Evolutionary conservation across 2,329 filamentous ascomycete species (phyloP), one percentile per base, ranked within the genome.

Genomic region (Beauveria pseudobassiana): DNA sequence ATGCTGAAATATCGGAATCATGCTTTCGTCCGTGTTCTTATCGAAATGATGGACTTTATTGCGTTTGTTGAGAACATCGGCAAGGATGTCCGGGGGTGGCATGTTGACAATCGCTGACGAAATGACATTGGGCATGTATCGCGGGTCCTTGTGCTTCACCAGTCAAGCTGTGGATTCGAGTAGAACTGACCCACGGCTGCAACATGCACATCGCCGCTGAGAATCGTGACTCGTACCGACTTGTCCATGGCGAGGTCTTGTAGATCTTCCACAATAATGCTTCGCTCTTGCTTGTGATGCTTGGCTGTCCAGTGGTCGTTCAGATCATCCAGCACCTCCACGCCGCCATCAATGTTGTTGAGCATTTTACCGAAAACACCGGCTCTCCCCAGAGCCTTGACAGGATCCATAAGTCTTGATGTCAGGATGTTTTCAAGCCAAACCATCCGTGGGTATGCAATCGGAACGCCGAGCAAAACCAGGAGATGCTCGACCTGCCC

Each of bases 281-380:
- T 90, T 56, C 95, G 86, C 75, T 99, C 95, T 28, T 86, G 82
- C 72, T 98, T 99, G 77, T 98, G 93, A 70, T 92, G 90, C 71
- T 91, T 96, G 43, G 93, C 91, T 1, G 93, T 97, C 95, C 95
- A 99, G 72, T 99, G 93, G 73, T 98, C 95, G 71, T 97, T 93
- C 10, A 96, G 77, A 68, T 96, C 92, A 71, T 96, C 93, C 30
- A 96, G 79, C 16, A 98, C 90, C 74, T 98, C 95, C 6, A 95
- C 89, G 20, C 91, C 91, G 24, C 91, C 92, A 69, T 97, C 93
- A 67, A 96, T 93, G 67, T 89, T 89, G 76, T 96, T 96, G 45
- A 96, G 80, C 49, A 96, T 85, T 63, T 84, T 84, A 3, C 91
- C 90, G 57, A 98, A 81, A 66, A 96, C 75, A 1, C 93, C 93